A percentile compares a stretch with the other conserved stretches of the same genome.
phyloP scores from a whole-genome alignment of 345 rosid genomes.

The Gossypium thurberi region DNA sequence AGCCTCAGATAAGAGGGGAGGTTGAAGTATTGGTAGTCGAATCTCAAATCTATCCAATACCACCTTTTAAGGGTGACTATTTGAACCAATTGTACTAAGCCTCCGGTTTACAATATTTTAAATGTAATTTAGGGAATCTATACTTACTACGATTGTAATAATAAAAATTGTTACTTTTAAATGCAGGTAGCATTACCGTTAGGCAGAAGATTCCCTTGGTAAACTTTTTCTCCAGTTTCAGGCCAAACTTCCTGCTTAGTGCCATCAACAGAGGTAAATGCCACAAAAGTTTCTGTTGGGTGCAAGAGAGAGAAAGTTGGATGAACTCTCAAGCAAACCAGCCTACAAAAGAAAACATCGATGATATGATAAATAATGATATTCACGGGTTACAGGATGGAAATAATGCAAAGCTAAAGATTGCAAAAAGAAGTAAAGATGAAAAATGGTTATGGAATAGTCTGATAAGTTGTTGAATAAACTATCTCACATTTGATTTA shows the following conservation, averaged over 20 bases:
- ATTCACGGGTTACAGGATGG: not conserved
- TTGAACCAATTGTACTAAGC: not conserved
- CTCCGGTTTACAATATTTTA: not conserved
- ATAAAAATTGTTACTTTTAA: not conserved
- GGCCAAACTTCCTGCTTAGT: constrained; percentile 80
- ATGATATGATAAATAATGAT: not conserved
- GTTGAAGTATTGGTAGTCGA: not conserved
- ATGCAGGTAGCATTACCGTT: constrained; percentile 35
- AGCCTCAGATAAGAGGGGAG: not conserved
- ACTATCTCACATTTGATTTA: not conserved
- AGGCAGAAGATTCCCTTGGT: constrained; percentile 57
- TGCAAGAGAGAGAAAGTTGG: constrained; percentile 68
- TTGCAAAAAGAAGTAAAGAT: not conserved
- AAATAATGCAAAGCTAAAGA: not conserved
- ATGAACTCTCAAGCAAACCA: constrained; percentile 83
- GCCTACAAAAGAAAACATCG: constrained; percentile 34
- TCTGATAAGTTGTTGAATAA: not conserved
- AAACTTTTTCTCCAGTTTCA: constrained; percentile 47
- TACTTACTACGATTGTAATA: not conserved
- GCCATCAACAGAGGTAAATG: constrained; percentile 65
- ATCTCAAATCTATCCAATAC: not conserved
- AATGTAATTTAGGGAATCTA: not conserved
- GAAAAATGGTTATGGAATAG: not conserved
- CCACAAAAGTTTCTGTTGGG: constrained; percentile 61
- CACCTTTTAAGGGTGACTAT: not conserved